Percentiles rank a stretch among this genome's conserved stretches.
Evolutionary conservation across 768 basidiomycete genomes (phyloP).

Genomic region (Leccinum uliginosum): DNA sequence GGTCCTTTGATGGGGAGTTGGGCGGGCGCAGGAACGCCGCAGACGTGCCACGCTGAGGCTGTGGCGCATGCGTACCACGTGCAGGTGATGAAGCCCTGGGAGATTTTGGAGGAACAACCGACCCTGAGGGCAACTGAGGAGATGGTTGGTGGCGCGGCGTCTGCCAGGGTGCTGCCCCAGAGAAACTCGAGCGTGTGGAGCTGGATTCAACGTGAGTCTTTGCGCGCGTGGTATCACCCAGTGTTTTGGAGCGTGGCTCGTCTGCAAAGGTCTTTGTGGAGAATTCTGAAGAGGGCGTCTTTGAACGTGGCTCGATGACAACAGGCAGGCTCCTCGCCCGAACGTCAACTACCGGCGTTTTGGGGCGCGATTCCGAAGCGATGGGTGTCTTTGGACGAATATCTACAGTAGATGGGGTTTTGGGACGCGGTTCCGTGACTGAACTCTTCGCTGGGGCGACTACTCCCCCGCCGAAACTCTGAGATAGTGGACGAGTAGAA

Average conservation of each 20-base stretch:
- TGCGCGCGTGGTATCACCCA: conserved; percentile 13
- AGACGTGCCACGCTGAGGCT: conserved; percentile 41
- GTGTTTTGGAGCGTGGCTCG: conserved; percentile 22
- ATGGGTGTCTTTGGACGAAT: conserved; percentile 18
- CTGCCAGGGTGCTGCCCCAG: conserved; percentile 19
- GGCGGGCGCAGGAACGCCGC: conserved; percentile 53
- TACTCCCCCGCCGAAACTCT: conserved; percentile 13
- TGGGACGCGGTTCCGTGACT: conserved; percentile 18
- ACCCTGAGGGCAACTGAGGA: conserved; percentile 27
- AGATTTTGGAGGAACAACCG: conserved; percentile 22
- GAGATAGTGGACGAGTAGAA: conserved; percentile 17
- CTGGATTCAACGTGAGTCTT: conserved; percentile 18
- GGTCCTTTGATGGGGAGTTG: conserved; percentile 56
- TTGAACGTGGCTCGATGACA: conserved; percentile 13
- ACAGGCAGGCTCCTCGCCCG: conserved; percentile 10
- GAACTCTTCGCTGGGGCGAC: conserved; percentile 12
- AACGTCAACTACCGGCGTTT: conserved; percentile 18
- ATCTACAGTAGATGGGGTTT: conserved; percentile 16
- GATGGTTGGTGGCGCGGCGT: conserved; percentile 28
- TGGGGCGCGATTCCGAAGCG: conserved; percentile 16
- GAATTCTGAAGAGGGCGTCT: conserved; percentile 16
- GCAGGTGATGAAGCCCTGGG: conserved; percentile 35
- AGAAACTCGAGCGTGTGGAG: conserved; percentile 13
- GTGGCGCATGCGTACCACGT: conserved; percentile 41
- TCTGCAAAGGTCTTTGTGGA: conserved; percentile 10